These are phyloP conservation scores for Trichoderma guizhouense DNA, from an alignment of 2,329 filamentous ascomycete genomes.

Conservation along the genomic window DNA sequence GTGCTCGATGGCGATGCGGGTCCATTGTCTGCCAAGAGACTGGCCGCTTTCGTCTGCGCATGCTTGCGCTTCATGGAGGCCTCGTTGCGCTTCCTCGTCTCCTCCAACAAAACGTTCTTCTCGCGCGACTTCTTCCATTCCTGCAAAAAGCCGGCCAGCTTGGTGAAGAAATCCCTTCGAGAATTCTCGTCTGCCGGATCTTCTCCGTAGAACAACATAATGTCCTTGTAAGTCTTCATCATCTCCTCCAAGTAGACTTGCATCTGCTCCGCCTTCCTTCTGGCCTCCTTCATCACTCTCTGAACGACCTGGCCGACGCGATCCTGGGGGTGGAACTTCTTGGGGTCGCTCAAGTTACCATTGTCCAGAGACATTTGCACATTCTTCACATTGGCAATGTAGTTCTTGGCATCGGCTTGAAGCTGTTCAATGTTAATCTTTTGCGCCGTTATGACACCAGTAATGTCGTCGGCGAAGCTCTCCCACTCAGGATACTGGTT, in stretches of 20 bases:
- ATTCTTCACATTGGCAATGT: conserved; percentile 93
- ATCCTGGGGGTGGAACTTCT: conserved; percentile 97
- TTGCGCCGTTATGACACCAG: conserved; percentile 70
- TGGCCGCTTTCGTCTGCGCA: conserved; percentile 59
- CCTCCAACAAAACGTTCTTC: conserved; percentile 84
- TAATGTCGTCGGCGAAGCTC: conserved; percentile 79
- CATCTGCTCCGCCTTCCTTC: conserved; percentile 95
- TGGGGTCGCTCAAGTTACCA: conserved; percentile 91
- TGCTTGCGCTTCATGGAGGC: conserved; percentile 89
- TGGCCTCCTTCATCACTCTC: conserved; percentile 91
- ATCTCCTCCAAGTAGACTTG: conserved; percentile 91
- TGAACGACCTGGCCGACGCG: conserved; percentile 89
- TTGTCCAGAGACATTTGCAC: conserved; percentile 88
- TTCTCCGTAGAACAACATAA: conserved; percentile 95
- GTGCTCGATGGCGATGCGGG: conserved; percentile 68
- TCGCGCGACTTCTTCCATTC: conserved; percentile 97
- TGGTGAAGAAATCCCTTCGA: conserved; percentile 91
- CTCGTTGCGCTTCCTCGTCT: conserved; percentile 80
- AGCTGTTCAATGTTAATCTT: conserved; percentile 96
- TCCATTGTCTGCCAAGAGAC: conserved; percentile 34
- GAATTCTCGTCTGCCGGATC: conserved; percentile 88
- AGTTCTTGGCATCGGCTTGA: conserved; percentile 79
- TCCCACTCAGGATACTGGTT: conserved; percentile 98
- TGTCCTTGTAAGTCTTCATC: conserved; percentile 86
- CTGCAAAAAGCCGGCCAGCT: conserved; percentile 81